Evolutionary conservation across 1,139 yeast species (phyloP).

Genomic region (Suhomyces terraborum): DNA sequence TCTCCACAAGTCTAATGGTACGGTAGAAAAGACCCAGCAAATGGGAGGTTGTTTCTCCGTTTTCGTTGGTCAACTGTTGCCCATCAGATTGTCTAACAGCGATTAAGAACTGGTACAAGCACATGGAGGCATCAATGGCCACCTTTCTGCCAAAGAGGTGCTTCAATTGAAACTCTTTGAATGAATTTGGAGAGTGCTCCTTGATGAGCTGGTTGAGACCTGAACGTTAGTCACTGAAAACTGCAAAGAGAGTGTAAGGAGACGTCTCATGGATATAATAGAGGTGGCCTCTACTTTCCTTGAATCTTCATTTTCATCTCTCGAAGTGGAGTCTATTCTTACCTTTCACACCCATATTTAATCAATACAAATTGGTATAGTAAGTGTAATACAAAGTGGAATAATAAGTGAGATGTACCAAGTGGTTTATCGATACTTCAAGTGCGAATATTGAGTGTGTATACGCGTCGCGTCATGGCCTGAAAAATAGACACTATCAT

Average conservation of each 20-base stretch:
- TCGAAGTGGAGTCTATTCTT: conserved; percentile 19
- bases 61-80: conserved; percentile 82
- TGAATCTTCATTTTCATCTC: neutral
- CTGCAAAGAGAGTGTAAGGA: neutral
- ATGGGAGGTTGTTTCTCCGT: conserved; percentile 94
- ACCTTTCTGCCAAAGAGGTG: conserved; percentile 90
- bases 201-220: conserved; percentile 78
- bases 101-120: conserved; percentile 87
- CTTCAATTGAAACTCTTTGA: conserved; percentile 78
- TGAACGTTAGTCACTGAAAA: conserved; percentile 25
- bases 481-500: too few relatives aligned
- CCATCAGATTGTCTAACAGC: conserved; percentile 98
- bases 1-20: conserved; percentile 83
- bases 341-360: conserved; percentile 75
- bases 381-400: too few relatives aligned
- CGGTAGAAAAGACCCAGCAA: conserved; percentile 94
- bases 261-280: too few relatives aligned
- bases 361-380: too few relatives aligned
- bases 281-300: too few relatives aligned
- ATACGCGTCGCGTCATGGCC: too few relatives aligned
- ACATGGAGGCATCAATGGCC: conserved; percentile 91
- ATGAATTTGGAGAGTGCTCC: conserved; percentile 87
- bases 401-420: too few relatives aligned
- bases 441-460: too few relatives aligned
- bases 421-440: too few relatives aligned